phyloP scores from a whole-genome alignment of 768 basidiomycete species.

The Sporobolomyces phaffii region DNA sequence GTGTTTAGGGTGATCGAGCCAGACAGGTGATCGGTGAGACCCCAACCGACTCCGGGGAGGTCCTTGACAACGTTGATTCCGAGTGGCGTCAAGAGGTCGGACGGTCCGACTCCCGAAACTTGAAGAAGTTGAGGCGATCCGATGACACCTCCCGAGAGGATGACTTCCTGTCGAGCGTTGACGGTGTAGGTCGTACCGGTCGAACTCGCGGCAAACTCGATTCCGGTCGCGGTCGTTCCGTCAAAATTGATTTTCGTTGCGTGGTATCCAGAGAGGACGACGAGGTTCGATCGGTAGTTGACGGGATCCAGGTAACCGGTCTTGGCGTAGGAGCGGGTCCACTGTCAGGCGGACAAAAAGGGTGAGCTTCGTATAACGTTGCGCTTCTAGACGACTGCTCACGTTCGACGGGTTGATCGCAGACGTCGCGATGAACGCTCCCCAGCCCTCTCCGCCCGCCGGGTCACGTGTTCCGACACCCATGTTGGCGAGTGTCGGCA shows the following conservation, averaged over 20 bases:
- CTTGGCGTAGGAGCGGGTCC: slow-evolving; percentile 47
- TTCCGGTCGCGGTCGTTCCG: slow-evolving; percentile 47
- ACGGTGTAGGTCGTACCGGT: slow-evolving; percentile 44
- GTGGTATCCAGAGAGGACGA: slow-evolving; percentile 50
- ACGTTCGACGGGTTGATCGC: slow-evolving; percentile 45
- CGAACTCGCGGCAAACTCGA: slow-evolving; percentile 45
- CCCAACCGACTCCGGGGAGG: slow-evolving; percentile 49
- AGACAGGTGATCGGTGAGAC: slow-evolving; percentile 48
- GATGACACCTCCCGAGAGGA: slow-evolving; percentile 46
- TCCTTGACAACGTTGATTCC: slow-evolving; percentile 47
- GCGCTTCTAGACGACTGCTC: not conserved
- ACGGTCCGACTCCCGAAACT: slow-evolving; percentile 51
- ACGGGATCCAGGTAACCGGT: slow-evolving; percentile 48
- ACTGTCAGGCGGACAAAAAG: slow-evolving; percentile 6
- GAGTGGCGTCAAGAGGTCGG: slow-evolving; percentile 42
- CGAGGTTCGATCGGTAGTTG: slow-evolving; percentile 45
- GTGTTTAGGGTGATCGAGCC: slow-evolving; percentile 34
- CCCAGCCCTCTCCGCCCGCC: slow-evolving; percentile 36
- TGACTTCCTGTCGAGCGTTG: slow-evolving; percentile 50
- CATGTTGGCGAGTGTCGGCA: slow-evolving; percentile 37
- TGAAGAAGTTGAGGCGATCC: slow-evolving; percentile 47
- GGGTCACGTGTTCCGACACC: slow-evolving; percentile 37
- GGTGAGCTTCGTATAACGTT: not conserved
- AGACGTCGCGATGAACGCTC: slow-evolving; percentile 45
- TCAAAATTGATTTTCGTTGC: slow-evolving; percentile 48